These are phyloP conservation scores for Aspergillus uvarum DNA, from an alignment of 2,329 filamentous ascomycete genomes.

Conservation along the genomic window DNA sequence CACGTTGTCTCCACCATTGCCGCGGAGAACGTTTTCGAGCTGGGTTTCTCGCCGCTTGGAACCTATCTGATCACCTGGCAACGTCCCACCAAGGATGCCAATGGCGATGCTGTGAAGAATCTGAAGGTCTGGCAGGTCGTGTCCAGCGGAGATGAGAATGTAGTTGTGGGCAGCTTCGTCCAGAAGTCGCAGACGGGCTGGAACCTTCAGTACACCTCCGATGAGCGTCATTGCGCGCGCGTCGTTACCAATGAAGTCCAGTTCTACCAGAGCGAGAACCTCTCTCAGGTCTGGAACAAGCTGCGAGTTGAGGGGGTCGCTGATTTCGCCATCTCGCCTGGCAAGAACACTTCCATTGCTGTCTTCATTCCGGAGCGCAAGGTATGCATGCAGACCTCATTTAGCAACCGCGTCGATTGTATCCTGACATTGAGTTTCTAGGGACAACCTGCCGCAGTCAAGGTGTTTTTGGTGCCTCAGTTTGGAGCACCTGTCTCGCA, in stretches of 20 bases:
- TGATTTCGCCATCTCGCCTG: slow-evolving; percentile 86
- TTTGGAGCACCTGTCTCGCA: slow-evolving; percentile 83
- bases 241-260: slow-evolving; percentile 96
- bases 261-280: slow-evolving; percentile 86
- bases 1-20: slow-evolving; percentile 71
- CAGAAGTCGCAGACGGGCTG: slow-evolving; percentile 94
- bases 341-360: slow-evolving; percentile 86
- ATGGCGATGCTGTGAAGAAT: slow-evolving; percentile 92
- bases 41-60: slow-evolving; percentile 89
- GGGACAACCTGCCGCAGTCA: slow-evolving; percentile 91
- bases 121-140: slow-evolving; percentile 92
- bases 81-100: slow-evolving; percentile 85
- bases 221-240: slow-evolving; percentile 91
- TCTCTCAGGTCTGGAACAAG: slow-evolving; percentile 91
- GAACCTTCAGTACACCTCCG: slow-evolving; percentile 94
- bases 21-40: slow-evolving; percentile 83
- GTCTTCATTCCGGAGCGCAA: slow-evolving; percentile 96
- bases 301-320: slow-evolving; percentile 85
- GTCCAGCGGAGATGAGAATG: slow-evolving; percentile 63
- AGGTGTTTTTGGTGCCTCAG: slow-evolving; percentile 89
- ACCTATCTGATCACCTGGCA: slow-evolving; percentile 97
- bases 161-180: slow-evolving; percentile 81
- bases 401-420: background rate
- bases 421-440: slow-evolving; percentile 38
- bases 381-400: slow-evolving; percentile 55